Base-by-base conservation (phyloP, 2,329 filamentous ascomycete species). In the Orbilia blumenaviensis region DNA sequence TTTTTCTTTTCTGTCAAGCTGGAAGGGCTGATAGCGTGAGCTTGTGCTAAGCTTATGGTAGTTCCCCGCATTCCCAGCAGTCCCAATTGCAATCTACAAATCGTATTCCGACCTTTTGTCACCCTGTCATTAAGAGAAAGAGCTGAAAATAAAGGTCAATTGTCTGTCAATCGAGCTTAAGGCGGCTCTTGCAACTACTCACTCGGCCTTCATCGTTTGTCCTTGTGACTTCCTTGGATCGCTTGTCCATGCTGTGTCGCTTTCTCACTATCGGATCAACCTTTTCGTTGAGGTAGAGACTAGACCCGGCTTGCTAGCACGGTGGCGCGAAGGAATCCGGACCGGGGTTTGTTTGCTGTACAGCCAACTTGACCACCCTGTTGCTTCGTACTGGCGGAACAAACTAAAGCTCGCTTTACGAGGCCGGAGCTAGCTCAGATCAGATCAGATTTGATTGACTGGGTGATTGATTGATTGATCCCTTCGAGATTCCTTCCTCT, bases 281-380 rank as follows among this genome's bases (percentile, higher is more conserved):
- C 63, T 54, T 58, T 48, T 41, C 32, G 42, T 68, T 68, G 64
- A 67, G 63, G 63, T 42, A 60, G 54, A 21, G 48, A 69, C 54
- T 63, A 72, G 61, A 46, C 60, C n/a, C 50, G 61, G 61, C 29
- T 44, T 56, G 52, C 50, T 61, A 52, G 60, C 68, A 41, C 68
- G 61, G 68, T 61, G 68, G 68, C 52, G 61, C 68, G 68, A 73
- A 73, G 68, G 68, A 66, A 56, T 34, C 60, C 48, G 60, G 60
- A 66, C 68, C 68, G 42, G 60, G 68, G 50, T 63, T 46, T n/a
- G n/a, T n/a, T 44, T 54, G 52, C 52, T 56, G 52, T 56, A 38
- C 18, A 32, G 52, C 29, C 29, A 38, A 36, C 52, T 69, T 32
- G 66, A 48, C 21, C 66, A 69, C 66, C 54, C 66, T 69, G 66